Evolutionary conservation across 2,329 filamentous ascomycete genomes (phyloP).

Genomic region (Colletotrichum sp.): DNA sequence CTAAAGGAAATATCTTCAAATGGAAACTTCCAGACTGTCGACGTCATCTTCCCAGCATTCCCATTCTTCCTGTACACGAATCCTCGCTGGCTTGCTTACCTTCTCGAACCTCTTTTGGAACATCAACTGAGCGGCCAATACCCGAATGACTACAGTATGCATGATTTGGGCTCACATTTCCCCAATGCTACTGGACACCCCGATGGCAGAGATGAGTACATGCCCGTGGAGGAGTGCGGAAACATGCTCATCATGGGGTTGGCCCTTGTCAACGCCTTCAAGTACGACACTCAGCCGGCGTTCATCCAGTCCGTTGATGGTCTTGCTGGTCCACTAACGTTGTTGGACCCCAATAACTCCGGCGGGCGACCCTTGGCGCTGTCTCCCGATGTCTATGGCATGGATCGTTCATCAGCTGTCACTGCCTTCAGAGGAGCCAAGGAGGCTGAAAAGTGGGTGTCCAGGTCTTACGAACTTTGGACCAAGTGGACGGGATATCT

Average conservation of each 20-base stretch:
- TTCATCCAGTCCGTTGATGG: slow-evolving; percentile 62
- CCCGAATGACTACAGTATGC: slow-evolving; percentile 82
- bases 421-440: slow-evolving; percentile 47
- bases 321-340: slow-evolving; percentile 17
- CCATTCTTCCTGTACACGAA: slow-evolving; percentile 89
- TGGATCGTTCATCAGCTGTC: slow-evolving; percentile 67
- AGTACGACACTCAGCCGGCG: slow-evolving; percentile 62
- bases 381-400: slow-evolving; percentile 40
- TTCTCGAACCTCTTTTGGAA: slow-evolving; percentile 81
- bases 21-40: slow-evolving; percentile 84
- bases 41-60: slow-evolving; percentile 87
- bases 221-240: slow-evolving; percentile 78
- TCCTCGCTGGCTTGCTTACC: slow-evolving; percentile 78
- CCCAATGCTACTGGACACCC: slow-evolving; percentile 78
- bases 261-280: slow-evolving; percentile 76
- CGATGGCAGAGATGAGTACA: slow-evolving; percentile 74
- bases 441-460: slow-evolving; percentile 43
- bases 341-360: not conserved
- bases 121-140: slow-evolving; percentile 85
- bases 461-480: slow-evolving; percentile 70
- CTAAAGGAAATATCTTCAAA: slow-evolving; percentile 87
- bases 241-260: slow-evolving; percentile 82
- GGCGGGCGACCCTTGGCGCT: slow-evolving; percentile 41
- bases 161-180: slow-evolving; percentile 75
- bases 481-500: slow-evolving; percentile 79